Evolutionary conservation across 805 yeast genomes (phyloP), one percentile per base, ranked within the genome.

Genomic region (Candida namnaoensis): DNA sequence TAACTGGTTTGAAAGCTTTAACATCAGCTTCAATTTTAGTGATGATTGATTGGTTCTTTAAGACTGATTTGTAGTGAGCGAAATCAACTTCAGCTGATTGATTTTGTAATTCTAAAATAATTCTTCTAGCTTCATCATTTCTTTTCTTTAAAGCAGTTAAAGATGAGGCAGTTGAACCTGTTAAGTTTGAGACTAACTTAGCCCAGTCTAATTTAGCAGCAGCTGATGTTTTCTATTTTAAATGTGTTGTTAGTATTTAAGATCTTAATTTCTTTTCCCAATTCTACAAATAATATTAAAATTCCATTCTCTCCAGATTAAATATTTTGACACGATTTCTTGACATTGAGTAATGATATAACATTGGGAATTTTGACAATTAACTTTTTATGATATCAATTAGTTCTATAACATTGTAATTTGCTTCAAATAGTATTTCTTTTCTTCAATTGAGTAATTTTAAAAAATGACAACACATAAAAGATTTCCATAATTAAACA

Each of bases 71-170:
- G 80, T 90, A 93, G 66, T 79, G 72, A 40, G 72, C 66, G 52
- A 90, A 91, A 68, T 91, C 96, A 49, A 93, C 88, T 34, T 69
- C 71, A 44, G 87, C 73, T 48, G 88, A 68, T 69, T 87, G 91
- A 51, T 74, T 69, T 61, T 79, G 72, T 54, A 91, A 74, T 49
- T 80, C 82, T 54, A 74, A 69, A 56, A 86, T 71, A 57, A 75
- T 76, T 71, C 87, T 82, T 74, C 88, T 84, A 54, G 98, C 98
- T 65, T 93, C 98, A 61, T 93, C 99, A 68, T 88, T 83, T 78
- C 99, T 87, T 86, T 93, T 91, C 72, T 90, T 90, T 83, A 93
- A 93, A 28, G 95, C 77, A 41, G 93, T 78, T 64, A 93, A 73
- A 36, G 95, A 78, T 41, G 85, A 61, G 46, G 96, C 95, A 48